Evolutionary conservation across 192 early-diverging fungal species (phyloP).

Genomic region (Coemansia sp.): DNA sequence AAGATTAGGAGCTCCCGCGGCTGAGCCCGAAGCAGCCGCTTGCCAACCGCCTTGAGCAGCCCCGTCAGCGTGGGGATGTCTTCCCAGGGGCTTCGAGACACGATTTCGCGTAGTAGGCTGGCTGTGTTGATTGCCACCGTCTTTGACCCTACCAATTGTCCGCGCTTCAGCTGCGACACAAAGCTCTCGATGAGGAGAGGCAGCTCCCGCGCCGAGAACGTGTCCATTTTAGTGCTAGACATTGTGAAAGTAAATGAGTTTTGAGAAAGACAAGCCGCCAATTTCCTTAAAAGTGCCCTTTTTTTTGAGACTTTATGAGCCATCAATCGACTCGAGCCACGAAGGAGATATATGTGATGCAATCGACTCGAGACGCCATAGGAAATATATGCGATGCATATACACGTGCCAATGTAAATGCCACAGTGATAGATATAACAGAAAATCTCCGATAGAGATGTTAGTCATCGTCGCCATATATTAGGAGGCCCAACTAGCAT

Average conservation of each 20-base stretch:
- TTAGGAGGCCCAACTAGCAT: neutral
- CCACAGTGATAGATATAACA: neutral
- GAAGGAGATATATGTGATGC: neutral
- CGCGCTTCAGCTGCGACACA: constrained; percentile 57
- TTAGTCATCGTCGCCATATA: neutral
- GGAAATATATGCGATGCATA: neutral
- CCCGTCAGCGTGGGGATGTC: constrained; percentile 60
- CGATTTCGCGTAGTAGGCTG: constrained; percentile 70
- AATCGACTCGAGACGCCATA: no score
- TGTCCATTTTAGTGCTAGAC: neutral
- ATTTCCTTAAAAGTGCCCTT: neutral
- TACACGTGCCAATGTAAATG: neutral
- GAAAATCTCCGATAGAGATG: neutral
- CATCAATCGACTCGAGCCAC: neutral
- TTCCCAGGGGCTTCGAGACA: constrained; percentile 73
- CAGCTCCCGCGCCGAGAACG: constrained; percentile 19
- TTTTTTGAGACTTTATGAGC: neutral
- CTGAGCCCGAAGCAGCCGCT: constrained; percentile 69
- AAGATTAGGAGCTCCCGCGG: constrained; percentile 81
- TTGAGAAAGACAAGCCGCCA: neutral
- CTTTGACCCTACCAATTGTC: constrained; percentile 70
- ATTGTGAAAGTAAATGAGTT: neutral
- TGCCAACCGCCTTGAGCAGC: constrained; percentile 68
- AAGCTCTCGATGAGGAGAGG: constrained; percentile 49
- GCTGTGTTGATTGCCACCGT: constrained; percentile 70